Conservation (phyloP, 441 rosid species). For the Melastoma candidum region DNA sequence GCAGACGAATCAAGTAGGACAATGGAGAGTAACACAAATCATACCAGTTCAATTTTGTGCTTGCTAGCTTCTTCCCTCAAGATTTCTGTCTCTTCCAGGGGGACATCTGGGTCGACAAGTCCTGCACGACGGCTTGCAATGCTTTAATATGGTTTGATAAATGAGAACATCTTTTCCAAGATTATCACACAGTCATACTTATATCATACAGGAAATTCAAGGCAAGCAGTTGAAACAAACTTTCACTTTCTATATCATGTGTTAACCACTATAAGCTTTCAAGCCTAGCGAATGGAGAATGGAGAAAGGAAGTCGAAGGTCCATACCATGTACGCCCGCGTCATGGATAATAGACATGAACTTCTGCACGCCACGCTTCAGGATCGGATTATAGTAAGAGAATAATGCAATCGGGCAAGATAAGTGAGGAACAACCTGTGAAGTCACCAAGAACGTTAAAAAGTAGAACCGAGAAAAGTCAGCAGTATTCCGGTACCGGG, state of each 20-base stretch:
- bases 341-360: constrained; percentile 60
- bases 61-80: constrained; percentile 58
- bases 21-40: neutral
- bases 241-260: no score
- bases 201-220: neutral
- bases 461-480: constrained; percentile 9
- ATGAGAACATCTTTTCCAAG: no score
- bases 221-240: constrained; percentile 1
- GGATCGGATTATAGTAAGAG: constrained; percentile 81
- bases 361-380: constrained; percentile 62
- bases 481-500: neutral
- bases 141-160: no score
- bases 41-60: constrained; percentile 66
- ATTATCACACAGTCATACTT: neutral
- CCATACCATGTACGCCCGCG: constrained; percentile 72
- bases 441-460: constrained; percentile 9
- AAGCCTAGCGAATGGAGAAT: neutral
- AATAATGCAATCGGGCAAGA: constrained; percentile 79
- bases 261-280: no score
- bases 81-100: constrained; percentile 74
- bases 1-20: neutral
- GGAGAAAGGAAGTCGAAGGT: constrained; percentile 6
- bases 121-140: constrained; percentile 30
- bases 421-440: constrained; percentile 64
- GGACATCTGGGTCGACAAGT: constrained; percentile 91